Evolutionary conservation across 2,329 filamentous ascomycete species (phyloP).

Genomic region (Aspergillus clavatus): DNA sequence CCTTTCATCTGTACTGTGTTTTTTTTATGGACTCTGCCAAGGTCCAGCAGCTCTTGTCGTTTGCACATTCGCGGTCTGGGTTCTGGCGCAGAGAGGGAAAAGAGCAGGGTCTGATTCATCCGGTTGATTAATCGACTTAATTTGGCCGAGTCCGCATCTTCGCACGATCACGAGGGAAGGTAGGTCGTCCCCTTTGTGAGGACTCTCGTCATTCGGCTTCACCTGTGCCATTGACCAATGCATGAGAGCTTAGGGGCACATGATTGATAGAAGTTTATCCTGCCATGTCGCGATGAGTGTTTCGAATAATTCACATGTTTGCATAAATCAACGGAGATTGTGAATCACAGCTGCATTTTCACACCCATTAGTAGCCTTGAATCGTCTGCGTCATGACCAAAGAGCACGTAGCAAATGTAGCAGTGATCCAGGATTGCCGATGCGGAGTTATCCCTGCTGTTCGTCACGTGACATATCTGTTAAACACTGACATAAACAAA

Average conservation of each 20-base stretch:
- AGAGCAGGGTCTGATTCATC: constrained; percentile 30
- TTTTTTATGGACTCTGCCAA: constrained; percentile 2
- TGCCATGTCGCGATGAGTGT: constrained; percentile 1
- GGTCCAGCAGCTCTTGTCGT: constrained; percentile 12
- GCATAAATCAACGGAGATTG: neutral
- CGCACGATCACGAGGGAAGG: constrained; percentile 25
- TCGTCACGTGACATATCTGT: neutral
- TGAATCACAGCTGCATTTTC: neutral
- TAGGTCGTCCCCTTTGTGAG: constrained; percentile 5
- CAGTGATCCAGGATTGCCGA: neutral
- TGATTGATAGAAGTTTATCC: constrained; percentile 7
- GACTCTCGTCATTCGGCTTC: constrained; percentile 14
- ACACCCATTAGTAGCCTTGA: too few species aligned
- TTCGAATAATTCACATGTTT: constrained; percentile 6
- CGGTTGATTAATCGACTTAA: constrained; percentile 28
- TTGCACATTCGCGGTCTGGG: constrained; percentile 21
- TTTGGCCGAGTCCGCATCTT: constrained; percentile 27
- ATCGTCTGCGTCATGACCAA: too few species aligned
- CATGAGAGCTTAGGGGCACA: constrained; percentile 13
- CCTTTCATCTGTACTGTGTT: constrained; percentile 6
- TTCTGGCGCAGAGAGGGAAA: constrained; percentile 33
- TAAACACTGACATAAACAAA: neutral
- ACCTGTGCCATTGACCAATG: constrained; percentile 18
- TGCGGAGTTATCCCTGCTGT: neutral
- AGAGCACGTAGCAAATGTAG: too few species aligned